phyloP scores from a whole-genome alignment of 345 rosid species.

The Hypericum androsaemum region DNA sequence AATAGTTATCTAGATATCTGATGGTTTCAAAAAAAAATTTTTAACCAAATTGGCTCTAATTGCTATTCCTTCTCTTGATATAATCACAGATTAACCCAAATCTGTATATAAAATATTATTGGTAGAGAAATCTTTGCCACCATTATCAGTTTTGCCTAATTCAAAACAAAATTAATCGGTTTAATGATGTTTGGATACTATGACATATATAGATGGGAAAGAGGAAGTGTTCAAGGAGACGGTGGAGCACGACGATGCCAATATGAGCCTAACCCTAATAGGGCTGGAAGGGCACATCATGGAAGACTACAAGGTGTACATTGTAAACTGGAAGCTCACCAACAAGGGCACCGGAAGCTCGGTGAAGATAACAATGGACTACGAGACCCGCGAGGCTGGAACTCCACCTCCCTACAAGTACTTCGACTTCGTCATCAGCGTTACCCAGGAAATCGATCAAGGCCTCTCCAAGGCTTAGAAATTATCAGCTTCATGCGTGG shows the following conservation, averaged over 20 bases:
- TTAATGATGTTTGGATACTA: no score
- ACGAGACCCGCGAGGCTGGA: constrained; percentile 18
- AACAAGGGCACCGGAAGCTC: constrained; percentile 11
- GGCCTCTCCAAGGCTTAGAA: neutral
- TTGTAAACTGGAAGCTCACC: neutral
- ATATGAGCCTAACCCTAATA: constrained; percentile 8
- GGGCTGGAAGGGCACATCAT: constrained; percentile 28
- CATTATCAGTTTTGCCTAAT: no score
- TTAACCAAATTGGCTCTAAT: no score
- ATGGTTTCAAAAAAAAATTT: no score
- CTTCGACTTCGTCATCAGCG: constrained; percentile 9
- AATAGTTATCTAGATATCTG: no score
- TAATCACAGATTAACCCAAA: no score
- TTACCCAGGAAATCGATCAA: neutral
- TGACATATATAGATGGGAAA: constrained; percentile 30
- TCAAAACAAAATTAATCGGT: no score
- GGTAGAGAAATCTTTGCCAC: no score
- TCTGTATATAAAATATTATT: no score
- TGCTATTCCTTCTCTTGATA: no score
- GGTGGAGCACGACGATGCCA: constrained; percentile 16
- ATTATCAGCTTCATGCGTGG: no score
- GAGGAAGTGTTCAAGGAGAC: constrained; percentile 19
- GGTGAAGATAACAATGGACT: constrained; percentile 14
- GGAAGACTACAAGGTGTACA: constrained; percentile 19
- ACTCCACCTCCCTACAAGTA: constrained; percentile 15